Evolutionary conservation across 495 filamentous ascomycete species (phyloP), one percentile per base, ranked within the genome.

Genomic region (Daldinia caldariorum): DNA sequence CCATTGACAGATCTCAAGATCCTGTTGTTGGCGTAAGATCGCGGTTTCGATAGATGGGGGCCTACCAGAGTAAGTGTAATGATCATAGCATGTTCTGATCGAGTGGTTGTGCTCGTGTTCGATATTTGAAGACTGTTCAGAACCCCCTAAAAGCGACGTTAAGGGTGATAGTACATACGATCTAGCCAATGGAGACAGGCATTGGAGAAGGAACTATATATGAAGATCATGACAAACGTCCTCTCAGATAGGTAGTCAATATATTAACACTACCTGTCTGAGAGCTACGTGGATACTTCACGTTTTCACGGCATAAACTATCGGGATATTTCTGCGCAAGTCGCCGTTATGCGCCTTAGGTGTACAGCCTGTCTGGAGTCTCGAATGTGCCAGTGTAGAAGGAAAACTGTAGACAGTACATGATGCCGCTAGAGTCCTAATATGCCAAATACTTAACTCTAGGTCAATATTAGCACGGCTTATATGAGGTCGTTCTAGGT

Each of bases 1-100:
- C 61, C 70, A 64, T 63, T 53, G 8, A 58, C 61, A 39, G 56
- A 63, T 72, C 51, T 41, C 34, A 62, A 53, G 56, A 55, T 64
- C 57, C 56, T 53, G 26, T 39, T 58, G 53, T 63, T 53, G 45
- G 55, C 38, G 41, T 45, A 32, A 63, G 54, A 50, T 53, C 43
- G 64, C 20, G 50, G 59, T 45, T 34, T 63, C 37, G 37, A 20
- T 38, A 60, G 18, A 47, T 9, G 18, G 18, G 18, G 18, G 43
- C 10, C 18, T 47, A 13, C 34, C 34, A 10, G 6, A 47, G 43
- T 47, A 22, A 22, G 18, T 47, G 9, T 47, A 4, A 22, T 47
- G 10, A 22, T 47, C 3, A 5, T 53, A 53, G 49, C 13, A 26
- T 53, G 29, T 31, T 53, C 20, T 53, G 13, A 32, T 50, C 58